phyloP scores from a whole-genome alignment of 768 basidiomycete species.

The Boletus rufocinnamomeus region DNA sequence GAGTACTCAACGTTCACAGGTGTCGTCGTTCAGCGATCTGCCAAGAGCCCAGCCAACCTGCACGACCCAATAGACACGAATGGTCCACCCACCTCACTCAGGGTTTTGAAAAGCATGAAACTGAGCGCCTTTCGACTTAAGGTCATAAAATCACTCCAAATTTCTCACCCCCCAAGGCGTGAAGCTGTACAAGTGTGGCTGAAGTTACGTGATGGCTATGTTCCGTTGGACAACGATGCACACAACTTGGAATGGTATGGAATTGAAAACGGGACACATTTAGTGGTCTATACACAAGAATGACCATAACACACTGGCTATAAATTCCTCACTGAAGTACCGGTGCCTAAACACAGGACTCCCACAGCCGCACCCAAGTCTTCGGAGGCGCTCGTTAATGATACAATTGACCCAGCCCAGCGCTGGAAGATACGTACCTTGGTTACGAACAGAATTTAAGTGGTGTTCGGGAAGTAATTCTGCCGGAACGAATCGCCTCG shows the following conservation, averaged over 20 bases:
- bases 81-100: constrained; percentile 38
- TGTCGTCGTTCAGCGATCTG: constrained; percentile 34
- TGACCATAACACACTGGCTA: constrained; percentile 4
- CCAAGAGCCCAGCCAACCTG: constrained; percentile 24
- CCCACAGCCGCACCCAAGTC: constrained; percentile 12
- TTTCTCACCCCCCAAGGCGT: constrained; percentile 26
- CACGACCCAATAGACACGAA: constrained; percentile 17
- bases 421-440: constrained; percentile 17
- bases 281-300: constrained; percentile 32
- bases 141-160: constrained; percentile 51
- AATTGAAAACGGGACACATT: constrained; percentile 52
- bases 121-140: constrained; percentile 66
- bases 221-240: constrained; percentile 50
- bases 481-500: constrained; percentile 9
- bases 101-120: constrained; percentile 69
- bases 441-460: constrained; percentile 8
- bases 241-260: constrained; percentile 73
- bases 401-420: constrained; percentile 4
- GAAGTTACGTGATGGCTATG: constrained; percentile 51
- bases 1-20: constrained; percentile 21
- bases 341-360: constrained; percentile 10
- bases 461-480: neutral
- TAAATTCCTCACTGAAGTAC: neutral
- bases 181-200: constrained; percentile 54
- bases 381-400: constrained; percentile 12